A percentile compares a stretch with the other conserved stretches of the same genome.
Evolutionary conservation across 805 yeast genomes (phyloP).

Genomic region (Jamesozyma gamospora): DNA sequence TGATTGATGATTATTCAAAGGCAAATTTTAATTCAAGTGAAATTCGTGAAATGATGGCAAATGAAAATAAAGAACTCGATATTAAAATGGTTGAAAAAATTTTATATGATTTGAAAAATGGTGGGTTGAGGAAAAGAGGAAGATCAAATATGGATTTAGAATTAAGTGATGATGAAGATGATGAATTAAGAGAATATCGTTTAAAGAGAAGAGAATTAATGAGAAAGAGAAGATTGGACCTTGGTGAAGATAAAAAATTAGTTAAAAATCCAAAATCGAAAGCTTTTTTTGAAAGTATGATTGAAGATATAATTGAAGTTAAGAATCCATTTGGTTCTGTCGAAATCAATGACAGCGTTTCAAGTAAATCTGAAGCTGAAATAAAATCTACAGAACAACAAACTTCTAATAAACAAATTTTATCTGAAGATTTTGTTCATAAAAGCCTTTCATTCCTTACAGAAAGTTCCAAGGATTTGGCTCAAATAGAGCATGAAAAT

Average conservation of each 20-base stretch:
- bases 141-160: conserved; percentile 49
- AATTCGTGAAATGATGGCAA: conserved; percentile 46
- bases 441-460: conserved; percentile 45
- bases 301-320: conserved; percentile 35
- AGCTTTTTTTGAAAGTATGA: conserved; percentile 59
- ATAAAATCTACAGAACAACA: conserved; percentile 20
- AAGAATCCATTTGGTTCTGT: conserved; percentile 27
- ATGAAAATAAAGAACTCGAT: conserved; percentile 54
- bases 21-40: conserved; percentile 48
- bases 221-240: conserved; percentile 37
- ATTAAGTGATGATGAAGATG: conserved; percentile 63
- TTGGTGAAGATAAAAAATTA: conserved; percentile 33
- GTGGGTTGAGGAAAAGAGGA: conserved; percentile 53
- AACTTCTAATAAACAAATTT: conserved; percentile 26
- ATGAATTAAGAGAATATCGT: conserved; percentile 30
- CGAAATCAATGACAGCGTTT: conserved; percentile 15
- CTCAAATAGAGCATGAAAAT: conserved; percentile 26
- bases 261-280: conserved; percentile 46
- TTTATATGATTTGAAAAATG: conserved; percentile 61
- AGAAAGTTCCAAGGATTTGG: conserved; percentile 21
- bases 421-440: conserved; percentile 48
- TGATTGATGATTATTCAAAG: conserved; percentile 63
- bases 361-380: neutral
- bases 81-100: conserved; percentile 54
- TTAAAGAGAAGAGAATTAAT: conserved; percentile 40